Percentiles rank a stretch among this genome's conserved stretches.
phyloP scores from a whole-genome alignment of 2,329 filamentous ascomycete genomes.

The Aspergillus sp. region DNA sequence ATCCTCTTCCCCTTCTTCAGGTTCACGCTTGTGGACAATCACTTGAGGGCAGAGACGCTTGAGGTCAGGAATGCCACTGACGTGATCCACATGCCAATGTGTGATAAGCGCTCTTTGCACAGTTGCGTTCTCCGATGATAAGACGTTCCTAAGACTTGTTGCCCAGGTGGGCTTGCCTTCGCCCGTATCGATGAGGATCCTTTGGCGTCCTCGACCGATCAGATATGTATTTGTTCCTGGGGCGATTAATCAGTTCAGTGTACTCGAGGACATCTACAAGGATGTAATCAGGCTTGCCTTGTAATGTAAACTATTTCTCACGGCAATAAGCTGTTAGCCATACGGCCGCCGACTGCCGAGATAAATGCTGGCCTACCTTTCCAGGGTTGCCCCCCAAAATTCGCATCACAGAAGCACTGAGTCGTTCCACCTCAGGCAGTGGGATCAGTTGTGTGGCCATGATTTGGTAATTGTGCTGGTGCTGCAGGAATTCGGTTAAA shows the following conservation, averaged over 20 bases:
- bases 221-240: conserved; percentile 89
- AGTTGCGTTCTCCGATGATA: conserved; percentile 61
- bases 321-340: neutral
- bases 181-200: conserved; percentile 84
- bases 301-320: conserved; percentile 49
- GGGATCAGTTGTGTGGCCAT: conserved; percentile 59
- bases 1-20: conserved; percentile 43
- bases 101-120: conserved; percentile 70
- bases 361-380: conserved; percentile 50
- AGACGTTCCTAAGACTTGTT: conserved; percentile 54
- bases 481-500: neutral
- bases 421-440: conserved; percentile 66
- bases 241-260: neutral
- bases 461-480: neutral
- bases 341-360: neutral
- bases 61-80: conserved; percentile 66
- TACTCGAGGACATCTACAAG: neutral
- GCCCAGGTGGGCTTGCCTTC: conserved; percentile 74
- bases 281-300: conserved; percentile 37
- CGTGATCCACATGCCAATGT: conserved; percentile 89
- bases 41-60: conserved; percentile 56
- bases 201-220: conserved; percentile 63
- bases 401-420: conserved; percentile 71
- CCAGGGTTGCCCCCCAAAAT: conserved; percentile 87
- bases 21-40: conserved; percentile 60